Evolutionary conservation across 129 eudicot species (phyloP), one percentile per base, ranked within the genome.

Genomic region (Flaveria sonorensis): DNA sequence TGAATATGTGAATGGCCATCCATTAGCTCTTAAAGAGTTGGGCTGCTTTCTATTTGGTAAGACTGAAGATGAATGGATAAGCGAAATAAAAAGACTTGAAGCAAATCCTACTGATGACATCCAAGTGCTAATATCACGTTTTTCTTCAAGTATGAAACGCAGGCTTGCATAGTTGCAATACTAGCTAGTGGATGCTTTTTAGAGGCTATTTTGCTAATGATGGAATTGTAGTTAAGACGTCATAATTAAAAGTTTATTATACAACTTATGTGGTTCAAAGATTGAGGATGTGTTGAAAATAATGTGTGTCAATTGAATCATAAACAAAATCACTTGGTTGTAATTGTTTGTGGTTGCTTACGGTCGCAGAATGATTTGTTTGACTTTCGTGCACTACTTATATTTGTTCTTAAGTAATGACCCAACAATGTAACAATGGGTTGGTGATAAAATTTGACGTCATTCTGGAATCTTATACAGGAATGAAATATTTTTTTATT

Each of bases 11-110:
- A 67, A 51, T 43, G 85, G 85, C 48, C 81, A 75, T 65, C 85
- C 85, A 7, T 75, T 75, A 62, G 81, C 81, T 4, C 77, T 81
- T 60, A 81, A 81, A 48, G 77, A 60, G 70, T 75, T 75, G 72
- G 85, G 85, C 23, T 75, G 77, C n/a, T 75, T 59, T 81, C 72
- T 79, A 15, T 79, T 79, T 15, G 77, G 77, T 8, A 79, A 79
- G 77, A 71, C 15, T 6, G 26, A 32, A 32, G 6, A 4, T 71
- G 82, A 79, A 79, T 79, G 82, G 82, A 36, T 60, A 79, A 79
- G 77, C 13, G 82, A 71, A 63, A 13, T 79, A 48, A 45, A 62
- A 16, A 26, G 77, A 72, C 77, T 79, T 61, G 43, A 15, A 23
- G 71, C 12, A 24, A 21, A 71, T 47, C 77, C 45, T 10, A 47